Base-by-base conservation (phyloP, 108 stramenopile species). In the Cylindrotheca fusiformis region DNA sequence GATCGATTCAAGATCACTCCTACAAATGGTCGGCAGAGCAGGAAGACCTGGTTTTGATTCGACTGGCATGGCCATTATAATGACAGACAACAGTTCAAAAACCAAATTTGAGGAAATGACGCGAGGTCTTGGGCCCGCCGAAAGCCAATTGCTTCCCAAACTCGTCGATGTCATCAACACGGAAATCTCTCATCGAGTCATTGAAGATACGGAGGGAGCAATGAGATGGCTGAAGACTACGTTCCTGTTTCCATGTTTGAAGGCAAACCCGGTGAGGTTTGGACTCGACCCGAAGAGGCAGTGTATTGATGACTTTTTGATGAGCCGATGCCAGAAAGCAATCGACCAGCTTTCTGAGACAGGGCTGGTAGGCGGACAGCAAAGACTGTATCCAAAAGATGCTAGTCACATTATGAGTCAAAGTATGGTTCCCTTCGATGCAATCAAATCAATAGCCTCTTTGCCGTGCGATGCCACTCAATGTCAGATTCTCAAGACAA, bases 21-120 rank as follows among this genome's bases (percentile, higher is more conserved):
- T 97, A 8, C 98, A 99, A 64, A 99, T 99, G 98, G 84, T 97
- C 17, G 98, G 98, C 21, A 72, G 98, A 31, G 98, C 98, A 17
- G 98, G 98, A 12, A 75, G 98, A 1, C 93, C 93, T 22, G 98
- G 98, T 4, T 89, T 91, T 30, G 98, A 99, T 63, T 87, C 89
- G 17, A 91, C 78, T 52, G 98, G 98, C n/a, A 78, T 77, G 3
- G 91, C 94, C 22, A 87, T 95, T 20, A 83, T 95, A 3, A 83
- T 92, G 84, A 91, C 90, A 8, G 84, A 91, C 68, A 74, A 80
- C 28, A 52, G 68, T 4, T 81, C 76, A 17, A 74, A 76, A 60
- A n/a, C 30, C 21, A 57, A 26, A 2, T 72, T 75, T 52, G 75
- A 84, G 54, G 17, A 32, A 19, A 58, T 77, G 1, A 33, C 71